These are phyloP conservation scores for Neoboletus brunneissimus DNA, from an alignment of 768 basidiomycete species.

Conservation along the genomic window DNA sequence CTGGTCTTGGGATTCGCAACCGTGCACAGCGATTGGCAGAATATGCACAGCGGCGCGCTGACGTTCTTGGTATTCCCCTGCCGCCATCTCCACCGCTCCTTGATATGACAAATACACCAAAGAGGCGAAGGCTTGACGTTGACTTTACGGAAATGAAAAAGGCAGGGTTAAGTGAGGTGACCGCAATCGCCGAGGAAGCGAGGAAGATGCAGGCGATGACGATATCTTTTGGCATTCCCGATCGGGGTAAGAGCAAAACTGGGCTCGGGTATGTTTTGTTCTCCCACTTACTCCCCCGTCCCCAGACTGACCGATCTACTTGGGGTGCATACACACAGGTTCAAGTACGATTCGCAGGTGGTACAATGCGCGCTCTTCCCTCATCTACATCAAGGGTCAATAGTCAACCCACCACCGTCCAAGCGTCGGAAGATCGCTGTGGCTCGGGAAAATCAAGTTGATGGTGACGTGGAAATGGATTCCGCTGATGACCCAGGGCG, in stretches of 20 bases:
- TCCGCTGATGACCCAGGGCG: constrained; percentile 5
- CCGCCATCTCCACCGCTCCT: constrained; percentile 29
- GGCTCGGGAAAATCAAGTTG: constrained; percentile 3
- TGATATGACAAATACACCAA: constrained; percentile 37
- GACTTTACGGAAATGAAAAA: constrained; percentile 23
- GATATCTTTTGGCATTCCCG: constrained; percentile 44
- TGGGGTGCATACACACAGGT: constrained; percentile 33
- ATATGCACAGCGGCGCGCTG: constrained; percentile 58
- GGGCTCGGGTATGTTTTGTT: constrained; percentile 42
- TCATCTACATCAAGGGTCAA: constrained; percentile 15
- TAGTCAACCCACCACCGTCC: constrained; percentile 12
- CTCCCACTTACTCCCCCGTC: not conserved
- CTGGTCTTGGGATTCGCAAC: constrained; percentile 57
- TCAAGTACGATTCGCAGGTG: constrained; percentile 48
- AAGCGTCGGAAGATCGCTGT: constrained; percentile 30
- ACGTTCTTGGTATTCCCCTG: constrained; percentile 36
- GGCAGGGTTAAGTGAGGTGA: constrained; percentile 20
- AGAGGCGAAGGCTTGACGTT: constrained; percentile 23
- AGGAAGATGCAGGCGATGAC: constrained; percentile 43
- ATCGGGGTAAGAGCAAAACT: constrained; percentile 31
- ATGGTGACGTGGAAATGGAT: constrained; percentile 11
- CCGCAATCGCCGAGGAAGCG: constrained; percentile 37
- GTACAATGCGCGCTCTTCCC: constrained; percentile 48
- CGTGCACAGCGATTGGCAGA: constrained; percentile 66
- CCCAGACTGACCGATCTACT: not conserved